Percentiles rank a stretch among this genome's conserved stretches.
Evolutionary conservation across 2,329 filamentous ascomycete species (phyloP).

Genomic region (Neofusicoccum cordaticola): DNA sequence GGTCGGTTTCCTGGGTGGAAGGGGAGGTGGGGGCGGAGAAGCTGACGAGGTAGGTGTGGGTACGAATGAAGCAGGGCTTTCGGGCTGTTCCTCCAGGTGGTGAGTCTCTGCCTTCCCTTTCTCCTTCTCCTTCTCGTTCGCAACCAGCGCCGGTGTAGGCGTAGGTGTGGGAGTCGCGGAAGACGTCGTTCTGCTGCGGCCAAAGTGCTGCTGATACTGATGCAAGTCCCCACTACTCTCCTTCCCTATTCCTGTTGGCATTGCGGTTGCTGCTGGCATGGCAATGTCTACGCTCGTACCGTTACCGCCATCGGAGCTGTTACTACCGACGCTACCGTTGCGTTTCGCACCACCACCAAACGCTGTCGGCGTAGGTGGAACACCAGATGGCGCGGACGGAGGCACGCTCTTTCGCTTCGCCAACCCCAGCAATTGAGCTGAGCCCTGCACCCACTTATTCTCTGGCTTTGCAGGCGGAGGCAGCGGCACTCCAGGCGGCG

Average conservation of each 20-base stretch:
- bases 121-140: background rate
- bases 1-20: background rate
- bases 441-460: conserved; percentile 25
- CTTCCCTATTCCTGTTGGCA: background rate
- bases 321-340: background rate
- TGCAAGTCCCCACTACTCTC: too few species aligned
- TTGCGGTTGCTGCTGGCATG: too few species aligned
- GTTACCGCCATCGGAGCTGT: background rate
- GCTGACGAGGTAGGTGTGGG: conserved; percentile 25
- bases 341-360: background rate
- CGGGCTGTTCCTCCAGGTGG: conserved; percentile 4
- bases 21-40: conserved; percentile 22
- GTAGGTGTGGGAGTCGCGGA: too few species aligned
- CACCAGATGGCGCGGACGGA: conserved; percentile 35
- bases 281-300: too few species aligned
- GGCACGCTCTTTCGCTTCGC: conserved; percentile 39
- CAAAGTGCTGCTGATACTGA: too few species aligned
- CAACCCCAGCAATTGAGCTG: background rate
- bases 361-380: background rate
- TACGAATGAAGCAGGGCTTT: too few species aligned
- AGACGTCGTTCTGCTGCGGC: too few species aligned
- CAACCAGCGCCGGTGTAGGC: too few species aligned
- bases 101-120: conserved; percentile 22
- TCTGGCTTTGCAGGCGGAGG: conserved; percentile 65
- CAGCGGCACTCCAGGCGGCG: conserved; percentile 75